A percentile compares a stretch with the other conserved stretches of the same genome.
Conservation (phyloP, 2,329 filamentous ascomycete genomes). For the Alternaria consortialis region DNA sequence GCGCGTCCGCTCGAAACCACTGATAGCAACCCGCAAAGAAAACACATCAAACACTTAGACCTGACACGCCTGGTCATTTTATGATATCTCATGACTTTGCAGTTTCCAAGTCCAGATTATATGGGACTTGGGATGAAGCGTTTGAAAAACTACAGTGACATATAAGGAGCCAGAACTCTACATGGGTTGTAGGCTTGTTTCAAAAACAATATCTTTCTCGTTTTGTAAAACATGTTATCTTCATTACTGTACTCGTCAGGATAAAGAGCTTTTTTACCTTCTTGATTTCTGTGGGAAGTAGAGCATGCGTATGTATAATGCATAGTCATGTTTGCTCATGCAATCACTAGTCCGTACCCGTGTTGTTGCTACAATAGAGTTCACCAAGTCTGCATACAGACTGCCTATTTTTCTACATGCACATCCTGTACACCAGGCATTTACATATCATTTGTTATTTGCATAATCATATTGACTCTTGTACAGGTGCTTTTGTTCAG, state of each 20-base stretch:
- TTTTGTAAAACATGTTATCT: too few species aligned
- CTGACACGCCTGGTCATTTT: neutral
- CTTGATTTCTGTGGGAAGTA: neutral
- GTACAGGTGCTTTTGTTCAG: neutral
- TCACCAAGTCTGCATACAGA: neutral
- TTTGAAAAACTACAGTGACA: neutral
- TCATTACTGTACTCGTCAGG: neutral
- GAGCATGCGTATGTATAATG: neutral
- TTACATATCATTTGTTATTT: neutral
- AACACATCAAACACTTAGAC: neutral
- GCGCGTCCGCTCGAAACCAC: neutral
- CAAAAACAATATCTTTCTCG: too few species aligned
- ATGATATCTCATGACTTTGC: neutral
- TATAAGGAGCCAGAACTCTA: neutral
- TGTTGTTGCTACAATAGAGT: neutral
- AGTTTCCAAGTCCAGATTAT: neutral
- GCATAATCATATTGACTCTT: neutral
- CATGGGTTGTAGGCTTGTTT: too few species aligned
- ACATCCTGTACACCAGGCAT: neutral
- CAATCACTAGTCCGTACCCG: neutral
- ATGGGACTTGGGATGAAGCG: too few species aligned
- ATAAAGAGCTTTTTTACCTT: neutral
- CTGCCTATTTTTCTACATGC: neutral
- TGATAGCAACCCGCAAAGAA: neutral
- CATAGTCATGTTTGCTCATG: neutral